Base-by-base conservation (phyloP, 495 filamentous ascomycete species). In the Cladorrhinum samala region DNA sequence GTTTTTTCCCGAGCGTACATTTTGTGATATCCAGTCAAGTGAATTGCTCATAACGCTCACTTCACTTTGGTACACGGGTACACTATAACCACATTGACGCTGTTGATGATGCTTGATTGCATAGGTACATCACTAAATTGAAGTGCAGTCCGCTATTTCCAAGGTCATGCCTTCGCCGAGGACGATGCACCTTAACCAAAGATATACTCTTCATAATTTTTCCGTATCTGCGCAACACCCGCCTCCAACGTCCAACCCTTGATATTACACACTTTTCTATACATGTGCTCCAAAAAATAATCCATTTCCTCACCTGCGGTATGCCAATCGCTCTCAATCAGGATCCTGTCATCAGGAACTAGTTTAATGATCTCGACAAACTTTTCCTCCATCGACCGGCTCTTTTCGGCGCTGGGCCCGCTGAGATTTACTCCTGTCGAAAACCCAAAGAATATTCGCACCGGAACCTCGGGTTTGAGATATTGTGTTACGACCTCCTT, bases 241-340 rank as follows among this genome's bases (percentile, higher is more conserved):
- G 89, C 75, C 21, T 82, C 72, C 55, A 96, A 70, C 7, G 67
- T 66, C 91, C 93, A 96, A 13, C 81, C 85, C 47, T 89, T 92
- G 25, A 94, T 69, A 39, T 77, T 61, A 63, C 91, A 95, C 1
- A 97, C 76, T 57, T 76, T 79, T 50, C 85, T 71, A 41, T 83
- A 78, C 41, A 89, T 83, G 18, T 88, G 77, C 66, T 93, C 88
- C 14, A 98, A 68, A 39, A 80, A 64, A 2, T 72, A 65, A 68
- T 97, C 94, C 87, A 97, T 95, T 53, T 79, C 68, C 7, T 81
- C 77, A 4, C 93, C 93, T 4, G 93, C 94, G 14, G 71, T 81
- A 64, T 97, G 92, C 40, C 95, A 64, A 68, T 98, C 93, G 66
- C 90, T 96, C 68, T 98, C 93, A 4, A 91, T 75, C 16, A 98